Conservation (phyloP, 768 basidiomycete genomes). For the Phylloporus sp. region DNA sequence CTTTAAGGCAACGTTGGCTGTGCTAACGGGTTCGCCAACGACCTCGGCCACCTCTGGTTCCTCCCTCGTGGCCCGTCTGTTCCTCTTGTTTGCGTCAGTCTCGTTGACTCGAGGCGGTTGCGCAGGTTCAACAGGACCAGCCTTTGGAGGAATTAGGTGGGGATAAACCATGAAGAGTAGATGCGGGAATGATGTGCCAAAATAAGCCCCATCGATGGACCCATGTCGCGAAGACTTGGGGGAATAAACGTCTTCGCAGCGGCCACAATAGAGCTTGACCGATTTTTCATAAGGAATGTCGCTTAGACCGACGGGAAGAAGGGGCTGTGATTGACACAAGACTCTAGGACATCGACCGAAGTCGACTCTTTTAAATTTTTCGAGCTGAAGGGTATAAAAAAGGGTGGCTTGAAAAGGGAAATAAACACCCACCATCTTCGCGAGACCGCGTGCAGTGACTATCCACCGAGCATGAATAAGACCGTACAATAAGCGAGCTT, state of each 20-base stretch:
- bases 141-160: constrained; percentile 83
- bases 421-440: constrained; percentile 78
- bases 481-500: constrained; percentile 90
- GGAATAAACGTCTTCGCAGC: constrained; percentile 97
- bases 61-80: constrained; percentile 55
- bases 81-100: constrained; percentile 33
- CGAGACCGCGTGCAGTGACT: constrained; percentile 86
- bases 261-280: constrained; percentile 97
- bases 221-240: constrained; percentile 97
- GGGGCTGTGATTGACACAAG: constrained; percentile 88
- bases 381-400: constrained; percentile 51
- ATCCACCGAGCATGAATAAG: constrained; percentile 98
- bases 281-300: constrained; percentile 99
- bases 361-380: constrained; percentile 97
- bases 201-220: constrained; percentile 97
- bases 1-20: constrained; percentile 79
- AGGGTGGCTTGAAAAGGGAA: not conserved
- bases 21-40: constrained; percentile 67
- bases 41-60: constrained; percentile 48
- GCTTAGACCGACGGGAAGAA: constrained; percentile 94
- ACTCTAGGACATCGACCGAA: constrained; percentile 99
- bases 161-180: constrained; percentile 97
- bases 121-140: constrained; percentile 42
- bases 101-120: constrained; percentile 25
- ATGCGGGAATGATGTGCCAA: constrained; percentile 97